Base-by-base conservation (phyloP, 78 protist genomes). In the Salpingoeca rosetta region DNA sequence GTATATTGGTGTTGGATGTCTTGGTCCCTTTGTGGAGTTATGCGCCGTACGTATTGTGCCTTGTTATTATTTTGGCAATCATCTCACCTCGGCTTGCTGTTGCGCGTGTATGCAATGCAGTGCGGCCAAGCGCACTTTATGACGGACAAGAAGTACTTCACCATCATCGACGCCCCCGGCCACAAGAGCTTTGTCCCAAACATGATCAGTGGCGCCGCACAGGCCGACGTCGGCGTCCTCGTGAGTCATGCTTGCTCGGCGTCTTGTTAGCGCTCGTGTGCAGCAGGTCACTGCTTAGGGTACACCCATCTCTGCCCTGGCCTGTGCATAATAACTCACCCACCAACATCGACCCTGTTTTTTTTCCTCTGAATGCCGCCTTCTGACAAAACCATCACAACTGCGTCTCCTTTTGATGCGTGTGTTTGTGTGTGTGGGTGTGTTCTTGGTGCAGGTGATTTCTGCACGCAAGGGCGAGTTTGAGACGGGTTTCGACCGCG, bases 91-190 rank as follows among this genome's bases (percentile, higher is more conserved):
- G n/a, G n/a, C n/a, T n/a, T n/a, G n/a, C n/a, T n/a, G n/a, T n/a
- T n/a, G n/a, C n/a, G n/a, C n/a, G n/a, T n/a, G n/a, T n/a, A n/a
- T n/a, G n/a, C n/a, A n/a, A n/a, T n/a, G 17, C 65, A 51, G 65
- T 51, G 65, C 84, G 99, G 99, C 28, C 88, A 96, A 39, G 99
- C 97, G 1, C 83, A 85, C 76, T 98, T 98, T 75, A 94, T 90
- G 78, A 96, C 99, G 7, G 90, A 37, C 28, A 84, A 85, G 73
- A 89, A 91, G 86, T 80, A 94, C 80, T 84, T 73, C 35, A 97
- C 99, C 37, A 86, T 98, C 65, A 87, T 98, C 36, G 99, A 98
- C 77, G 99, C 99, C 22, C 99, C 99, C 36, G 99, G 99, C 57
- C 94, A 91, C 88, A 91, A 93, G 82, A 56, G 84, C 80, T 97